phyloP scores from a whole-genome alignment of 441 rosid genomes.

The Dalechampia spathulata region DNA sequence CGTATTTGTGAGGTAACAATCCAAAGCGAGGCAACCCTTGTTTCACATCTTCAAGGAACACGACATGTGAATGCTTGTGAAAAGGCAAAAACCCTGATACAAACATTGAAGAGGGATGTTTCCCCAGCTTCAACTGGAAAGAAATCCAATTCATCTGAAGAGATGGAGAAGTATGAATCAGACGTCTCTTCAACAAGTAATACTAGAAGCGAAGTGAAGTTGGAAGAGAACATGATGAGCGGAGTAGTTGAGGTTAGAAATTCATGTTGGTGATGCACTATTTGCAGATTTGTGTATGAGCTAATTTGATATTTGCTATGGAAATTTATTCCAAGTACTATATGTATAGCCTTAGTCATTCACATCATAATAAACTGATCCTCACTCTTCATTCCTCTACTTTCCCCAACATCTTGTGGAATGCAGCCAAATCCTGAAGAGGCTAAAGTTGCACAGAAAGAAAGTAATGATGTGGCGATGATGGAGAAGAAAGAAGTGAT shows the following conservation, averaged over 20 bases:
- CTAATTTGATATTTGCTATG: too few species aligned
- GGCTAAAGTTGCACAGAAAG: slow-evolving; percentile 5
- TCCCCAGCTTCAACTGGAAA: not conserved
- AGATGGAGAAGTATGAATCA: not conserved
- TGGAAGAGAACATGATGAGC: not conserved
- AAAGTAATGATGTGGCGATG: not conserved
- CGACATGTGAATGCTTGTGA: not conserved
- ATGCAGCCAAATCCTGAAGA: slow-evolving; percentile 11
- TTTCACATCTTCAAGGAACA: not conserved
- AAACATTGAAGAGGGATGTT: not conserved
- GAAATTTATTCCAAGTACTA: too few species aligned
- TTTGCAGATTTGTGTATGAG: too few species aligned
- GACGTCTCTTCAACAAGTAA: not conserved
- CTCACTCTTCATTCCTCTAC: too few species aligned
- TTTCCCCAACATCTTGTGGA: too few species aligned
- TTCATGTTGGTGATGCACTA: not conserved
- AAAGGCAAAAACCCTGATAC: not conserved
- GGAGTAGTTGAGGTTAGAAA: not conserved
- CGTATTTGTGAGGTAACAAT: not conserved
- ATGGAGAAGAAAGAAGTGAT: slow-evolving; percentile 16
- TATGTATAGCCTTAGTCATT: too few species aligned
- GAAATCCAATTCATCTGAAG: not conserved
- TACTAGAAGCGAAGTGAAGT: not conserved
- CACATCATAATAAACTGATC: too few species aligned
- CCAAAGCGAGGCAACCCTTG: not conserved